Evolutionary conservation across 2,329 filamentous ascomycete species (phyloP), one percentile per base, ranked within the genome.

Genomic region (Ophiostoma perfectum): DNA sequence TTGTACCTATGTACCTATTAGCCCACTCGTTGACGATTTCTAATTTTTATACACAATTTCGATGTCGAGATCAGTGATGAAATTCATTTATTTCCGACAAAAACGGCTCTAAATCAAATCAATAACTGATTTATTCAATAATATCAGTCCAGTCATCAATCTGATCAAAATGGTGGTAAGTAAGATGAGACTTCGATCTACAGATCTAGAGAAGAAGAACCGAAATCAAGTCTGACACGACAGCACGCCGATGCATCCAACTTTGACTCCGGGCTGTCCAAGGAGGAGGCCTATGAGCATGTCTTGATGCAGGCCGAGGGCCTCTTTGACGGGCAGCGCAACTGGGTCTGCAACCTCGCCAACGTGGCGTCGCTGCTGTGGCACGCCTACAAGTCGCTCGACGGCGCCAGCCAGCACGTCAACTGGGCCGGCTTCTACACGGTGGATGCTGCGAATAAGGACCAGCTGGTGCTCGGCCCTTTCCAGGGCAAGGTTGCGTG

Each of bases 371-470:
- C 90, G 3, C 82, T 94, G 41, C 81, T 94, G 71, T 94, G 90
- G 89, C 90, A 95, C 75, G 90, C 88, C 3, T 90, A 89, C 75
- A 89, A 91, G 76, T 91, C 90, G 8, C 81, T 94, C 14, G 84
- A 87, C 1, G 77, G 81, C 0, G 90, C 91, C 0, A 88, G 86
- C 66, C 84, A 80, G 52, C 78, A 85, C 16, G 89, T 92, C 36
- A 94, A 95, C 78, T 95, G 91, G 91, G 87, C 90, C 63, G 87
- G 91, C 38, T 94, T 93, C 80, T 93, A 93, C 79, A 86, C 88
- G 14, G 78, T 88, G 60, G 86, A 92, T 75, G 67, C 68, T 0
- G 2, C 49, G 16, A 12, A 67, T 2, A 27, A 6, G 3, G 16
- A 64, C 3, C 86, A 87, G 73, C 84, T 94, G 63, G 89, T 93